Evolutionary conservation across 306 rosid genomes (phyloP).

Genomic region (Prunus davidiana): DNA sequence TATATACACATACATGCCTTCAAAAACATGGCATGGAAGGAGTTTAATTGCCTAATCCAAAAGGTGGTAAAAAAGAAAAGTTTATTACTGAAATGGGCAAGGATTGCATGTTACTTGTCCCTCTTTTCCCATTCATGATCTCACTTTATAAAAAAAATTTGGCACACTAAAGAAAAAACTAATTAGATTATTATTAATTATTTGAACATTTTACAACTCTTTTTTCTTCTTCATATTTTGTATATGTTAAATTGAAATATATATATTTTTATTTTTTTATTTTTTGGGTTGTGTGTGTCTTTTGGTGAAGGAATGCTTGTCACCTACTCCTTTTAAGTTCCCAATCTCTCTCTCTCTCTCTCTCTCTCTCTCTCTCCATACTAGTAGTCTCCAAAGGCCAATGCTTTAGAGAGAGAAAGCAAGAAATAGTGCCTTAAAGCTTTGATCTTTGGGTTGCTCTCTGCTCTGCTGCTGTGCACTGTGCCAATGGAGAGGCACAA

Average conservation of each 20-base stretch:
- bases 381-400: conserved; percentile 8
- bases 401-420: conserved; percentile 7
- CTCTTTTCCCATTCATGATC: conserved; percentile 52
- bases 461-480: not conserved
- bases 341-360: conserved; percentile 38
- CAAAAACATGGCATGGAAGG: not conserved
- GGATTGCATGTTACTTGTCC: conserved; percentile 67
- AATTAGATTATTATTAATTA: conserved; percentile 17
- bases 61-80: conserved; percentile 39
- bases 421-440: conserved; percentile 11
- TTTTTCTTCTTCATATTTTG: not conserved
- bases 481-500: conserved; percentile 67
- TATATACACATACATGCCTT: not conserved
- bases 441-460: conserved; percentile 37
- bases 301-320: conserved; percentile 94
- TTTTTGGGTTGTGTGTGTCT: conserved; percentile 56
- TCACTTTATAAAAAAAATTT: conserved; percentile 37
- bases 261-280: not conserved
- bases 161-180: not conserved
- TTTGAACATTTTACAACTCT: conserved; percentile 22
- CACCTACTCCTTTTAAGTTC: conserved; percentile 79
- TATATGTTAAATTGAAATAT: not conserved
- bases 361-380: not conserved
- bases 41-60: conserved; percentile 8
- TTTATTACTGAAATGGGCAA: conserved; percentile 39